A percentile compares a stretch with the other conserved stretches of the same genome.
Conservation (phyloP, 805 yeast species). For the Spathaspora girioi region DNA sequence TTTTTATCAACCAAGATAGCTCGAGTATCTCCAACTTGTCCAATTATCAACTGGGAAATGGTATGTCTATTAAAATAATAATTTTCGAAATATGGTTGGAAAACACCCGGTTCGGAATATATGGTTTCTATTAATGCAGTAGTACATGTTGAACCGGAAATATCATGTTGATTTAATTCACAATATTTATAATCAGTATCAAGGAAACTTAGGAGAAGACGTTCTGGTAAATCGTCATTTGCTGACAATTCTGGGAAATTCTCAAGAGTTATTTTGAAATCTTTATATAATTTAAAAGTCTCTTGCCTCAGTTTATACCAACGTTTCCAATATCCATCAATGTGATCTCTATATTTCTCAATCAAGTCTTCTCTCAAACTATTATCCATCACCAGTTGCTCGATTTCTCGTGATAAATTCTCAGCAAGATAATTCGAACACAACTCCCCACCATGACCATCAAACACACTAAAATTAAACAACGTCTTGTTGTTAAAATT, state of each 20-base stretch:
- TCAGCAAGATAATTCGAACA: slow-evolving; percentile 61
- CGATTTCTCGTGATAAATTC: slow-evolving; percentile 48
- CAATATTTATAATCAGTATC: slow-evolving; percentile 63
- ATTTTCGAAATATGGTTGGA: slow-evolving; percentile 27
- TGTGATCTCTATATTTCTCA: slow-evolving; percentile 49
- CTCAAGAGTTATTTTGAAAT: slow-evolving; percentile 12
- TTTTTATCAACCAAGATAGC: slow-evolving; percentile 78
- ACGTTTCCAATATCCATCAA: slow-evolving; percentile 86
- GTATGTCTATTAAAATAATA: slow-evolving; percentile 66
- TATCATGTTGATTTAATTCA: slow-evolving; percentile 22
- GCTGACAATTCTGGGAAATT: slow-evolving; percentile 12
- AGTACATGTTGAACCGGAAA: slow-evolving; percentile 73
- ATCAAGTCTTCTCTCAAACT: slow-evolving; percentile 41
- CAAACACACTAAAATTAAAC: slow-evolving; percentile 76
- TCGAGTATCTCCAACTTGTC: slow-evolving; percentile 92
- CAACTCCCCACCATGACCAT: slow-evolving; percentile 91
- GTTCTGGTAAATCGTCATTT: slow-evolving; percentile 53
- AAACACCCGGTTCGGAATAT: slow-evolving; percentile 25
- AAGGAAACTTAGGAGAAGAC: slow-evolving; percentile 64
- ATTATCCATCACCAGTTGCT: slow-evolving; percentile 32
- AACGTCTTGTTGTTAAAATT: slow-evolving; percentile 22
- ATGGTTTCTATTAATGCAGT: slow-evolving; percentile 55
- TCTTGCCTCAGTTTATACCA: slow-evolving; percentile 50
- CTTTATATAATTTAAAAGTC: slow-evolving; percentile 21
- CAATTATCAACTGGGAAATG: slow-evolving; percentile 64